phyloP scores from a whole-genome alignment of 306 rosid species.

The Oemleria cerasiformis region DNA sequence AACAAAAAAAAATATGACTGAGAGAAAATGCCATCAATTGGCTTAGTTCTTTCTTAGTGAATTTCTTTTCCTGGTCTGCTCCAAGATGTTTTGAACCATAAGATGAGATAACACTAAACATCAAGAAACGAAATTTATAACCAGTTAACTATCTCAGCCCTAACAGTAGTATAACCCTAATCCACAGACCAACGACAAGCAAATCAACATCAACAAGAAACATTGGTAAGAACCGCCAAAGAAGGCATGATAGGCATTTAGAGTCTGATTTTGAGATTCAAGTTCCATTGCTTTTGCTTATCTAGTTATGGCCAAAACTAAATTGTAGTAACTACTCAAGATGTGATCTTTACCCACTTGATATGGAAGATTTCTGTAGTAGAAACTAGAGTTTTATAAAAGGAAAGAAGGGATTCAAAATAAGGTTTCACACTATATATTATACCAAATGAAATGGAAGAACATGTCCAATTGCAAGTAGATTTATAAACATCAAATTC shows the following conservation, averaged over 20 bases:
- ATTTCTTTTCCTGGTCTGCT: too few species aligned
- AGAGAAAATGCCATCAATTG: neutral
- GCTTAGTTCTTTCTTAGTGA: neutral
- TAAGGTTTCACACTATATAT: neutral
- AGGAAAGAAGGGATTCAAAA: neutral
- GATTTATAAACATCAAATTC: slow-evolving; percentile 1
- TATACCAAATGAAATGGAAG: neutral
- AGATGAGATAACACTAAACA: too few species aligned
- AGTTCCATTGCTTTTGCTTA: neutral
- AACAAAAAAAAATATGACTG: too few species aligned
- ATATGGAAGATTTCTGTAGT: too few species aligned
- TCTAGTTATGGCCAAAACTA: neutral
- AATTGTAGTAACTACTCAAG: neutral
- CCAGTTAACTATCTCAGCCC: too few species aligned
- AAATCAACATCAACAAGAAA: too few species aligned
- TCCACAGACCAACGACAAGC: too few species aligned
- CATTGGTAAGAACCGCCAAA: too few species aligned
- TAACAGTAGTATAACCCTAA: too few species aligned
- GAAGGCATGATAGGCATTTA: neutral
- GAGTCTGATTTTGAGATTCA: neutral
- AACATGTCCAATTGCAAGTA: neutral
- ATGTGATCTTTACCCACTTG: neutral
- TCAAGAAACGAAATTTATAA: too few species aligned
- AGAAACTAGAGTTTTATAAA: neutral
- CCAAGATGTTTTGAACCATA: too few species aligned